Conservation (phyloP, 169 alveolate species). For the Plasmodium inui region DNA sequence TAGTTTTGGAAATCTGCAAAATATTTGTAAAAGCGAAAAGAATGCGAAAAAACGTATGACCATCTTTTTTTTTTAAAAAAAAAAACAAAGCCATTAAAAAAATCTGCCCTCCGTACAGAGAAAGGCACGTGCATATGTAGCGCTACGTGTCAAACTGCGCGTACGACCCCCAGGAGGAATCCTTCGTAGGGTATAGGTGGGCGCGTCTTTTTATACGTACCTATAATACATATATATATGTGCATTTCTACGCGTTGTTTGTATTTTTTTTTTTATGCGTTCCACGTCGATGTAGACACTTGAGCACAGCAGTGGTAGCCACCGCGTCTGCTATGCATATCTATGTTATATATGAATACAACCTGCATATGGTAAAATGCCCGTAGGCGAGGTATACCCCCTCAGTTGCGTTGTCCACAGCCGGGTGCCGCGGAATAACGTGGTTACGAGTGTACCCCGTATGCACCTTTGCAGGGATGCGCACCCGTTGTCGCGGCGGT, state of each 20-base stretch:
- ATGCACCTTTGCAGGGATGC: neutral
- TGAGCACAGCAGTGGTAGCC: neutral
- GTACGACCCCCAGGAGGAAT: too few relatives aligned
- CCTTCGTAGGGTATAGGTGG: neutral
- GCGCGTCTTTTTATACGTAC: neutral
- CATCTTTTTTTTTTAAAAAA: neutral
- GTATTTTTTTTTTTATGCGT: neutral
- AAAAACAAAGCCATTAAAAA: neutral
- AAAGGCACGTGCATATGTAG: neutral
- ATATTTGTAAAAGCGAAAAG: neutral
- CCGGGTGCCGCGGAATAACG: neutral
- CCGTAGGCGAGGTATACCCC: neutral
- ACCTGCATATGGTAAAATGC: neutral
- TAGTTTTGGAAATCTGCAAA: neutral
- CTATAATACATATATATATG: conserved; percentile 7
- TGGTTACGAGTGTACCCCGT: neutral
- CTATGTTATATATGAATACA: neutral
- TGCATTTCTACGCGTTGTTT: neutral
- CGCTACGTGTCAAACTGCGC: neutral
- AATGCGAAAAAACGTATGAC: neutral
- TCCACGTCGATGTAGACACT: neutral
- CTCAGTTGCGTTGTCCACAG: neutral
- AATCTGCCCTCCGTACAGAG: neutral
- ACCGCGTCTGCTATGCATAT: neutral
- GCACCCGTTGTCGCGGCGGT: neutral